phyloP scores from a whole-genome alignment of 345 rosid genomes.

The Salix exigua region DNA sequence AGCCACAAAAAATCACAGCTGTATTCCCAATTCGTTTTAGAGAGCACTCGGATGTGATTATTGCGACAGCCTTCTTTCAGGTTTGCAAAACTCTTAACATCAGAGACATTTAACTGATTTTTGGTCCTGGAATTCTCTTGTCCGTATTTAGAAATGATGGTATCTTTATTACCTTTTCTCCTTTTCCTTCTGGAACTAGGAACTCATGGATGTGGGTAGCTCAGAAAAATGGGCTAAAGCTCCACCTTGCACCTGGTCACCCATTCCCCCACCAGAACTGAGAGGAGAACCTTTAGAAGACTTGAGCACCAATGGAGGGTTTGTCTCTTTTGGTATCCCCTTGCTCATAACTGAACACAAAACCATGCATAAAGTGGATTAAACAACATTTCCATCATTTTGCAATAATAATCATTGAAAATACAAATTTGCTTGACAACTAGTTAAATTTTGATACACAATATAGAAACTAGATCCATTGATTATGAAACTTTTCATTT shows the following conservation, averaged over 20 bases:
- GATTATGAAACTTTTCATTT: background rate
- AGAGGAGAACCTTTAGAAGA: conserved; percentile 79
- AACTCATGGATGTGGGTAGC: conserved; percentile 69
- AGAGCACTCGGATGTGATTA: conserved; percentile 69
- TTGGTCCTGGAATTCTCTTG: background rate
- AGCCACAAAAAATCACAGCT: conserved; percentile 58
- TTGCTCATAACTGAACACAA: conserved; percentile 7
- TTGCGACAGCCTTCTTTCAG: conserved; percentile 86
- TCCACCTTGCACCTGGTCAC: conserved; percentile 83
- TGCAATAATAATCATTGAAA: background rate
- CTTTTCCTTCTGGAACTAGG: conserved; percentile 37
- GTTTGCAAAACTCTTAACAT: conserved; percentile 24
- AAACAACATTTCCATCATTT: background rate
- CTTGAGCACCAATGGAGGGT: conserved; percentile 79
- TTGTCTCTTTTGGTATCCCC: conserved; percentile 68
- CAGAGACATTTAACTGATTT: background rate
- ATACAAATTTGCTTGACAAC: background rate
- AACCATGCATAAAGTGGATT: background rate
- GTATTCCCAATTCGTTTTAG: conserved; percentile 87
- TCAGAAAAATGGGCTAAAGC: conserved; percentile 64
- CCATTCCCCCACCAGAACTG: conserved; percentile 79
- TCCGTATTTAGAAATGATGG: background rate
- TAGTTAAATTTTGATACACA: background rate
- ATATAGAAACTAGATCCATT: background rate
- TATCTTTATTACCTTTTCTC: background rate